Conservation (phyloP, 2,329 filamentous ascomycete genomes). For the Chaetothyriales sp. region DNA sequence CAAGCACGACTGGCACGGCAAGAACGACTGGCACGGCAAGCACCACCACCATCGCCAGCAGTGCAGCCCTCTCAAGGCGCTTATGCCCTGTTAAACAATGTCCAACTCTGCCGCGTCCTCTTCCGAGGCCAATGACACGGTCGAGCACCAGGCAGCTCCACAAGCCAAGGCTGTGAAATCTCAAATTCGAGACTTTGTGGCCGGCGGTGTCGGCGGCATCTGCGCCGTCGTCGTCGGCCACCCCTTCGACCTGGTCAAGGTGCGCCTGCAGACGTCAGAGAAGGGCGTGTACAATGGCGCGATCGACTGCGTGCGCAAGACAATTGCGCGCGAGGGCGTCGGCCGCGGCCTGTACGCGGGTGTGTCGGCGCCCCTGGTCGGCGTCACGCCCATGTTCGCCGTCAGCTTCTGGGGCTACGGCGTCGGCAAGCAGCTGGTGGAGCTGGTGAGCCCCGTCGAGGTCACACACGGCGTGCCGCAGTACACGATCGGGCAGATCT, state of each 20-base stretch:
- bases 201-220: slow-evolving; percentile 83
- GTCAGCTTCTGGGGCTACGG: slow-evolving; percentile 78
- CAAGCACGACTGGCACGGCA: too few relatives aligned
- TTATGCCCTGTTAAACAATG: not conserved
- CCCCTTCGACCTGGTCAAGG: slow-evolving; percentile 96
- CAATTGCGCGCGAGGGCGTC: slow-evolving; percentile 73
- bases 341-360: slow-evolving; percentile 79
- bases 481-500: slow-evolving; percentile 75
- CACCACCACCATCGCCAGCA: not conserved
- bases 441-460: slow-evolving; percentile 48
- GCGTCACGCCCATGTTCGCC: slow-evolving; percentile 91
- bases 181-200: slow-evolving; percentile 66
- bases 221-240: slow-evolving; percentile 92
- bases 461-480: slow-evolving; percentile 47
- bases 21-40: too few relatives aligned
- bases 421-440: slow-evolving; percentile 79
- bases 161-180: slow-evolving; percentile 40
- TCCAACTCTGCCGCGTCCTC: not conserved
- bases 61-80: too few relatives aligned
- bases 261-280: slow-evolving; percentile 90
- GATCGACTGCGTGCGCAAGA: slow-evolving; percentile 81
- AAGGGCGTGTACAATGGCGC: slow-evolving; percentile 81
- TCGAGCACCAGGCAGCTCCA: not conserved
- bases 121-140: not conserved
- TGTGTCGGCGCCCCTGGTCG: slow-evolving; percentile 84